These are phyloP conservation scores for Chrysosporium keratinophilum DNA, from an alignment of 2,329 filamentous ascomycete genomes.

Conservation along the genomic window DNA sequence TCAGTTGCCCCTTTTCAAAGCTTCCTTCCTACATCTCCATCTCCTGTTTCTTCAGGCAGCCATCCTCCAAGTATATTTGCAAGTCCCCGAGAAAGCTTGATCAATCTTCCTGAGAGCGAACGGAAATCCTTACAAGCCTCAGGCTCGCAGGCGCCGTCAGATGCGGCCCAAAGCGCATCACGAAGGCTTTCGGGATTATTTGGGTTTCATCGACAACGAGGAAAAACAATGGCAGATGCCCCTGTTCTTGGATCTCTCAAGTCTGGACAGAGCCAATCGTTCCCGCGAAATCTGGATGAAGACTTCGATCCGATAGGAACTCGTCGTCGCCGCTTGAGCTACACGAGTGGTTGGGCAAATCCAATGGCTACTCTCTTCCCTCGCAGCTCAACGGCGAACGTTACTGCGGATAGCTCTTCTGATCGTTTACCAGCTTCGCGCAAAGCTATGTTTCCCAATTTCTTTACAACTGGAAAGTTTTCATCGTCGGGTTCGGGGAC, in stretches of 20 bases:
- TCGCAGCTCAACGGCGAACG: conserved; percentile 35
- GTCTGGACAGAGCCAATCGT: conserved; percentile 52
- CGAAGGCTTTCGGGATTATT: conserved; percentile 50
- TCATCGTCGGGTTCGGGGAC: conserved; percentile 26
- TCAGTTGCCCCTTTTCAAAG: conserved; percentile 25
- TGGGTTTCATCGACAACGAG: conserved; percentile 48
- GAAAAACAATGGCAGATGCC: conserved; percentile 51
- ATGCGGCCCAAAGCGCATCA: conserved; percentile 39
- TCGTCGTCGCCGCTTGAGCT: conserved; percentile 46
- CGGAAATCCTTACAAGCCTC: conserved; percentile 21
- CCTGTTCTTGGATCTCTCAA: conserved; percentile 50
- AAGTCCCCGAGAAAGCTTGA: conserved; percentile 37
- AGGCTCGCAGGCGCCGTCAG: conserved; percentile 16
- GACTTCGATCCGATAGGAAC: conserved; percentile 42
- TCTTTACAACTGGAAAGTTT: conserved; percentile 35
- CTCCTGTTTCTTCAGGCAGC: conserved; percentile 37
- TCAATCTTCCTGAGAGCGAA: conserved; percentile 28
- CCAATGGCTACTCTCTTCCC: conserved; percentile 39
- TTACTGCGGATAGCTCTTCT: conserved; percentile 35
- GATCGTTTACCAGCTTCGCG: conserved; percentile 26
- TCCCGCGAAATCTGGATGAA: conserved; percentile 46
- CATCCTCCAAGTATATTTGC: conserved; percentile 37
- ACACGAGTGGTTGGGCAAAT: conserved; percentile 47
- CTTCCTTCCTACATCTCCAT: conserved; percentile 32
- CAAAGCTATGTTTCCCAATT: conserved; percentile 32